Evolutionary conservation across 495 filamentous ascomycete genomes (phyloP), one percentile per base, ranked within the genome.

Genomic region (Aspergillus ostianus): DNA sequence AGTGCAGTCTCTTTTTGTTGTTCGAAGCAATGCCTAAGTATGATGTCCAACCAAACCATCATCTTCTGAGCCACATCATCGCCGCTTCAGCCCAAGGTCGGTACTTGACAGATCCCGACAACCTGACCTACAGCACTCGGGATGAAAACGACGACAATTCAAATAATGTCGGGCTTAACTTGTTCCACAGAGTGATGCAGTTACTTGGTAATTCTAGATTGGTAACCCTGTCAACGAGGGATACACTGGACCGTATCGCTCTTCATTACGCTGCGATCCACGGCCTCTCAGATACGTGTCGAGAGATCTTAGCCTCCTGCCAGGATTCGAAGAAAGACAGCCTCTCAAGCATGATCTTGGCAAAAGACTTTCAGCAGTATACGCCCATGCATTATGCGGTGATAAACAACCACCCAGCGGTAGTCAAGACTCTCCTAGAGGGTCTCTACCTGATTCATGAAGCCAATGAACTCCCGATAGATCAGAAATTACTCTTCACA

Each of bases 191-290:
- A 13, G 32, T 36, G 10, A 2, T 36, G 7, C 32, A 13, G 32
- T 10, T 9, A 36, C 7, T 36, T 36, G 32, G 32, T 12, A 9
- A 36, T 36, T 36, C 32, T 2, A 32, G 26, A 21, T 18, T 51
- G 20, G 41, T 50, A n/a, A 26, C 17, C 17, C 23, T 65, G 0
- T 57, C 21, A 23, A 23, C 19, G 4, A 49, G 50, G 30, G 66
- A 68, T 55, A n/a, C 12, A 0, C 41, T 58, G 58, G 60, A 49
- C 2, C 62, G 57, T 13, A 5, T 60, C 21, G 47, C 59, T 13
- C 59, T 68, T 41, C 66, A 68, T 46, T 68, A 66, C 47, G 53
- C 53, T 6, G 62, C 62, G 13, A 9, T 61, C 2, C 52, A 60
- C 29, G 62, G 58, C 15, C 46, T 57, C 8, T 6, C 18, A 46